These are phyloP conservation scores for Tremella fuciformis DNA, from an alignment of 768 basidiomycete genomes.

Conservation along the genomic window DNA sequence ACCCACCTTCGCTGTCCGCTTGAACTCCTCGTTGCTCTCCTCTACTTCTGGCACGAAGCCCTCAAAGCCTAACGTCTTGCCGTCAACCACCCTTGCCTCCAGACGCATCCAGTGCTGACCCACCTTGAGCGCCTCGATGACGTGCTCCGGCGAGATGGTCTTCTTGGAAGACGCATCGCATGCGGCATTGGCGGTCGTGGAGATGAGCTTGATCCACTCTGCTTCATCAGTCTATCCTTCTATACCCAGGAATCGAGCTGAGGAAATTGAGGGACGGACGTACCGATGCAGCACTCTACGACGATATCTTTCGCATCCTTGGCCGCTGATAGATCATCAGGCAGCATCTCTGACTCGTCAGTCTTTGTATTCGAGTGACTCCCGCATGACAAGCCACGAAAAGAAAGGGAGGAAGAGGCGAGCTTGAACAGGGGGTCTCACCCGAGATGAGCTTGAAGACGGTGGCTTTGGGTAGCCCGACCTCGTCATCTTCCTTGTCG, in stretches of 20 bases:
- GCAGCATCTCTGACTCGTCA: conserved; percentile 69
- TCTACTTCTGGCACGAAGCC: conserved; percentile 84
- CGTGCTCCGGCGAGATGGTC: conserved; percentile 97
- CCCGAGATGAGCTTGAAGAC: conserved; percentile 96
- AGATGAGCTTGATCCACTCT: conserved; percentile 98
- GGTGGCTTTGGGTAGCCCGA: conserved; percentile 93
- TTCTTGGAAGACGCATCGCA: conserved; percentile 98
- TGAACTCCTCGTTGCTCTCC: conserved; percentile 91
- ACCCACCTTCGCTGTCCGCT: conserved; percentile 85
- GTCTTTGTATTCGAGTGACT: conserved; percentile 9
- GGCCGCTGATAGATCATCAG: conserved; percentile 78
- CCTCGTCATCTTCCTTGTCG: conserved; percentile 91
- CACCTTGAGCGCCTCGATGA: conserved; percentile 85
- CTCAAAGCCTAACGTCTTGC: conserved; percentile 74
- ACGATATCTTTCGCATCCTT: conserved; percentile 97
- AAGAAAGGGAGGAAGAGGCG: not conserved
- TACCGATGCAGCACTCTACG: conserved; percentile 99
- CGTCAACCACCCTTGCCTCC: no score
- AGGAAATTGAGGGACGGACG: conserved; percentile 1
- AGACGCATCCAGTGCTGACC: conserved; percentile 23
- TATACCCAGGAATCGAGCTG: not conserved
- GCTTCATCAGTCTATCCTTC: conserved; percentile 10
- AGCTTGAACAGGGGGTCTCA: conserved; percentile 45
- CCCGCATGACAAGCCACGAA: not conserved
- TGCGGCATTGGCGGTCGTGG: conserved; percentile 95